Conservation (phyloP, 345 rosid species). For the Moricandia moricandioides region DNA sequence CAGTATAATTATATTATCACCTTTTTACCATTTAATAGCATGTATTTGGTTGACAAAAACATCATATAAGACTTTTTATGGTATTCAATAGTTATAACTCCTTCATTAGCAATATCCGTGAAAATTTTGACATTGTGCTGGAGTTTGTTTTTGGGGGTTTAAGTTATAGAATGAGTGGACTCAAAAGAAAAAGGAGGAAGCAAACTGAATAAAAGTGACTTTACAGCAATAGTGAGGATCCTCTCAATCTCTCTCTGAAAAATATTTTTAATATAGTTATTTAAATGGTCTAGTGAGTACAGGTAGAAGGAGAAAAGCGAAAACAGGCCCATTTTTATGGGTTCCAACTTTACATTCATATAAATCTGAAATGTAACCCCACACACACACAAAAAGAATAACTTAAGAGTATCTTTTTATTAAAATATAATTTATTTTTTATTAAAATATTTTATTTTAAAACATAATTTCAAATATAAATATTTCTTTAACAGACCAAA, state of each 20-base stretch:
- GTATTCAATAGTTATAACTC: background rate
- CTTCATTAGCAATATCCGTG: background rate
- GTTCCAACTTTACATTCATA: conserved; percentile 33
- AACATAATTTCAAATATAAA: conserved; percentile 10
- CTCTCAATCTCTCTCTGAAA: background rate
- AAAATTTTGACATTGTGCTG: background rate
- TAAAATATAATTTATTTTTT: background rate
- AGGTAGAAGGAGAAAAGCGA: conserved; percentile 8
- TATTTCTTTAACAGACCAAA: background rate
- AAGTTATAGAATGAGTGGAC: conserved; percentile 12
- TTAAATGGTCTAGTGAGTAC: conserved; percentile 13
- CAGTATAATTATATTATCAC: background rate
- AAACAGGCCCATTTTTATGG: conserved; percentile 23
- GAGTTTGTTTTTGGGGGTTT: background rate
- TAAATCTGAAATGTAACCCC: conserved; percentile 26
- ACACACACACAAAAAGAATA: conserved; percentile 21
- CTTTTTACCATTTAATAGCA: background rate
- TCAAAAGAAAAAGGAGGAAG: conserved; percentile 7
- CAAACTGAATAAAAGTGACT: conserved; percentile 26
- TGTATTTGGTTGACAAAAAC: background rate
- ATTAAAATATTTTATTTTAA: too few species aligned
- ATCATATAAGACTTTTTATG: background rate
- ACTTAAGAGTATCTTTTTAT: conserved; percentile 24
- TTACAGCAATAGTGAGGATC: conserved; percentile 36
- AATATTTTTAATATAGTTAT: background rate